phyloP scores from a whole-genome alignment of 805 yeast species.

The Torulaspora delbrueckii region DNA sequence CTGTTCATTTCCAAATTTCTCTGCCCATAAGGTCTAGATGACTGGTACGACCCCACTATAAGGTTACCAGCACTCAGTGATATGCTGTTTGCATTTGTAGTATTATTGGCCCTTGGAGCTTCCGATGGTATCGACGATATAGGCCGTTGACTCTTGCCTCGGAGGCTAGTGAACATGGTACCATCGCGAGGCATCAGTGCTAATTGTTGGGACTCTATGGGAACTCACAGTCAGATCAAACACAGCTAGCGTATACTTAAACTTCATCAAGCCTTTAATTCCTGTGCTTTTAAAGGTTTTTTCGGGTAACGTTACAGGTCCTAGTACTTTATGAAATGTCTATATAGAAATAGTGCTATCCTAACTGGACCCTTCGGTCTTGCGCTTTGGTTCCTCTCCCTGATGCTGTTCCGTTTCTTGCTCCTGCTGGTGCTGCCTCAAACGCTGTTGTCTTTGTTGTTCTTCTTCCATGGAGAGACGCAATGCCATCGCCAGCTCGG shows the following conservation, averaged over 20 bases:
- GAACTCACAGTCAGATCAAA: too few species aligned
- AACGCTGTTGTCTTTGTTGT: slow-evolving; percentile 82
- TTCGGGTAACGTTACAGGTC: slow-evolving; percentile 1
- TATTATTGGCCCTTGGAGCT: slow-evolving; percentile 16
- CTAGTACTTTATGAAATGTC: not conserved
- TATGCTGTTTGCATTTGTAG: slow-evolving; percentile 25
- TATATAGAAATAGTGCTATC: not conserved
- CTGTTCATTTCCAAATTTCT: not conserved
- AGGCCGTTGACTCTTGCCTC: slow-evolving; percentile 16
- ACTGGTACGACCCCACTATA: slow-evolving; percentile 21
- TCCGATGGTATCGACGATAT: slow-evolving; percentile 8
- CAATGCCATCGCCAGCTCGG: slow-evolving; percentile 93
- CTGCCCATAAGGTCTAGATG: slow-evolving; percentile 2
- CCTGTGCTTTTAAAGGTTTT: not conserved
- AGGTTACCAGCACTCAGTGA: slow-evolving; percentile 28
- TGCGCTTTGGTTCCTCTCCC: slow-evolving; percentile 3
- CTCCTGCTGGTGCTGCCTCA: slow-evolving; percentile 36
- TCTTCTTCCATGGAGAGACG: slow-evolving; percentile 94
- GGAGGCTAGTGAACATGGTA: slow-evolving; percentile 19
- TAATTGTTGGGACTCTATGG: not conserved
- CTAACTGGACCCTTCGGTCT: slow-evolving; percentile 3
- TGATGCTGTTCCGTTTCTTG: slow-evolving; percentile 8
- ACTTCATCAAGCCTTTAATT: not conserved
- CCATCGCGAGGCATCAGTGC: slow-evolving; percentile 13
- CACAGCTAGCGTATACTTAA: not conserved